Evolutionary conservation across 2,329 filamentous ascomycete genomes (phyloP), one percentile per base, ranked within the genome.

Genomic region (Plectosphaerella sp.): DNA sequence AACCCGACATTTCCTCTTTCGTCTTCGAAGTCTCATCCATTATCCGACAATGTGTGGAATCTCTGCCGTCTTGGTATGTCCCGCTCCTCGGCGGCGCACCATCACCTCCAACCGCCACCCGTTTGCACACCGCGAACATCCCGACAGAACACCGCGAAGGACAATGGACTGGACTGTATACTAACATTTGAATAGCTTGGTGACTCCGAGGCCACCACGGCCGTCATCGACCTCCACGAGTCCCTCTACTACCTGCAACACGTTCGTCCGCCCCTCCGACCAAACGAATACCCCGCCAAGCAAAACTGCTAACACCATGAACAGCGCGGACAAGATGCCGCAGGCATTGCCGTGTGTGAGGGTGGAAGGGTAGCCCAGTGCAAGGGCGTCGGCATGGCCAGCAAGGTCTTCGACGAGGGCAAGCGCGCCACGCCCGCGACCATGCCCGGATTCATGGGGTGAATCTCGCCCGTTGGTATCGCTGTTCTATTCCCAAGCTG

Each of bases 381-480:
- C 76, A 97, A 96, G 73, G 91, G 91, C 58, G 91, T 91, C 65
- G 92, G 91, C 52, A 87, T 96, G 80, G 91, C 88, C 45, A 82
- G 86, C 54, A 88, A 86, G 67, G 91, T 96, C 60, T 95, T 96
- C 71, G 78, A 86, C 50, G 88, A 96, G 58, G 91, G 90, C 59
- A 79, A 83, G 53, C 82, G 88, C 56, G 78, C 92, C 41, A 74
- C 80, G 46, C 43, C 15, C 37, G 36, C 33, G 33, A 50, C 20
- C 39, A 49, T 94, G 49, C 88, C 90, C 12, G 91, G 91, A 35
- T 93, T 83, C 70, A 92, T 94, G 88, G 91, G 90, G 24, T 33
- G 16, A 10, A 8, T n/a, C 45, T 35, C 33, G 12, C 3, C 12
- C 15, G 25, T 18, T 12, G 3, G 22, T 15, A 33, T 9, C 28